Conservation (phyloP, 164 flowering plant species). For the Vitis cinerea region DNA sequence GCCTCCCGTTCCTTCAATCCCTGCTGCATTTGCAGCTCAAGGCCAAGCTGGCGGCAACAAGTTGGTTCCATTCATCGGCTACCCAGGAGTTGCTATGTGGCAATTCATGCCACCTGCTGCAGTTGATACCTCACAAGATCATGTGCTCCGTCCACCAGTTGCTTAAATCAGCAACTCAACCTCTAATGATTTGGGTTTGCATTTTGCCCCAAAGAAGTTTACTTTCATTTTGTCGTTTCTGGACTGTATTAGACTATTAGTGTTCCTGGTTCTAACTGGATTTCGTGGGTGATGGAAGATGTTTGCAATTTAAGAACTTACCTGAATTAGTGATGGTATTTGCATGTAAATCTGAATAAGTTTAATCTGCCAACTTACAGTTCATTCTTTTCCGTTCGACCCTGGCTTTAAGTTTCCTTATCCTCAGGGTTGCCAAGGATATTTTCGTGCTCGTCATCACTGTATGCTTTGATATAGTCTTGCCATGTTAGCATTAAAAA, state of each 20-base stretch:
- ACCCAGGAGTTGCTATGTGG: slow-evolving; percentile 96
- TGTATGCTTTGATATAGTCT: too few relatives aligned
- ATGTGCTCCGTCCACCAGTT: slow-evolving; percentile 89
- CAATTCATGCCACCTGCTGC: slow-evolving; percentile 97
- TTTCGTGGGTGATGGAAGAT: slow-evolving; percentile 20
- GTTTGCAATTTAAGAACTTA: not conserved
- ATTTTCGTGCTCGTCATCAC: too few relatives aligned
- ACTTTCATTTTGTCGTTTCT: slow-evolving; percentile 12
- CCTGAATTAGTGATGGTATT: slow-evolving; percentile 17
- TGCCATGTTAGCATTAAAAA: too few relatives aligned
- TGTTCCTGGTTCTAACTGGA: slow-evolving; percentile 20
- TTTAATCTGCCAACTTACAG: slow-evolving; percentile 5
- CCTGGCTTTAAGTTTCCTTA: too few relatives aligned
- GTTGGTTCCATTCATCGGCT: slow-evolving; percentile 70
- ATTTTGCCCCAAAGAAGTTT: slow-evolving; percentile 8
- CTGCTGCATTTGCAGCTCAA: slow-evolving; percentile 67
- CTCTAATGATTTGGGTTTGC: slow-evolving; percentile 16
- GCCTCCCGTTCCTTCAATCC: slow-evolving; percentile 58
- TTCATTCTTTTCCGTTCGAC: not conserved
- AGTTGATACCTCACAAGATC: slow-evolving; percentile 93
- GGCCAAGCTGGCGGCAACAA: slow-evolving; percentile 70
- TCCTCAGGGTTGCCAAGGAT: too few relatives aligned
- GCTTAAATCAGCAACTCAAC: slow-evolving; percentile 43
- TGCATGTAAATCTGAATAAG: slow-evolving; percentile 33
- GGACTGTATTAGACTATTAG: slow-evolving; percentile 13